Evolutionary conservation across 352 stramenopile genomes (phyloP), one percentile per base, ranked within the genome.

Genomic region (Phytophthora quininea): DNA sequence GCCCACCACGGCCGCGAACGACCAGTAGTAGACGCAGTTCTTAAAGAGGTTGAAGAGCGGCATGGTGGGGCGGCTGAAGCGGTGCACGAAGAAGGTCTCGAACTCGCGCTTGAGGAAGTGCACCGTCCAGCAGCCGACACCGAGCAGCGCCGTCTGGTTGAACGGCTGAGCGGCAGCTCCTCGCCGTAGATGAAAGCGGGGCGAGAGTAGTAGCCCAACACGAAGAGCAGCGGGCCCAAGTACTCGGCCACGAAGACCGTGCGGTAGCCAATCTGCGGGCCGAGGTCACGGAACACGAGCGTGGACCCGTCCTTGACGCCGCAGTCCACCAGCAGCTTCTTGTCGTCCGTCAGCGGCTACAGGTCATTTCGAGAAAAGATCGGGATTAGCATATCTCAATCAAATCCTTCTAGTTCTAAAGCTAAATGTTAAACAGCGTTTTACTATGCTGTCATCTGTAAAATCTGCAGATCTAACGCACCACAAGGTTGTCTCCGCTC

Each of bases 11-110:
- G 79, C 74, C n/a, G 77, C 89, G 59, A 95, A 96, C 29, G 60
- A 74, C 86, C 89, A 96, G 75, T 97, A 97, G 73, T 97, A 96
- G 33, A 67, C 69, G 75, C 88, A 96, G 79, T 97, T 97, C 74
- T 96, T 96, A 68, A 96, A 97, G 9, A 97, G 62, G 68, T 97
- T 97, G 31, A 67, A 72, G 43, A 97, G 69, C 14, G 91, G 89
- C 91, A 97, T 96, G 38, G 87, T 97, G 45, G 85, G 77, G 52
- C 83, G 84, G 46, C 75, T 91, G 71, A 97, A 97, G 67, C 84
- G 87, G 71, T 97, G 89, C 56, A 97, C 88, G 65, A 96, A 96
- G 50, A 96, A 71, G 27, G 89, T 96, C 71, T 97, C 89, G 45
- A 96, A 58, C 67, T 95, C 77, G 49, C 89, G 77, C 79, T 97